These are phyloP conservation scores for Kuraishia piskuri DNA, from an alignment of 805 yeast species.

Conservation along the genomic window DNA sequence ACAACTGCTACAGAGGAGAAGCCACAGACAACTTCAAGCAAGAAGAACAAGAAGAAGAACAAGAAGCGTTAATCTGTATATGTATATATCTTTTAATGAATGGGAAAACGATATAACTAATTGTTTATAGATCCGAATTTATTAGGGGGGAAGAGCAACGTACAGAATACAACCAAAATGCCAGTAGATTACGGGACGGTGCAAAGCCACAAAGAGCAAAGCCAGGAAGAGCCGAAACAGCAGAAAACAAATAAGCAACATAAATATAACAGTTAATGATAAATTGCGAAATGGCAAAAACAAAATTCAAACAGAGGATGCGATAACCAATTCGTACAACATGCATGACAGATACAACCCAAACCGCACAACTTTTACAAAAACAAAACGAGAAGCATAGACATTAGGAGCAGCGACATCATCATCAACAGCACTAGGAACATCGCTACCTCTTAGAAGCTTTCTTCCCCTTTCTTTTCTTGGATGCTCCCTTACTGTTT, in stretches of 20 bases:
- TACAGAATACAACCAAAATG: no score
- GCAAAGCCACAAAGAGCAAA: no score
- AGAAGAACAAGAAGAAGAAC: slow-evolving; percentile 7
- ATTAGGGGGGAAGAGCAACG: background rate
- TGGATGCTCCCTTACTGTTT: background rate
- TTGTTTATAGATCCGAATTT: background rate
- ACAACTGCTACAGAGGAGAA: background rate
- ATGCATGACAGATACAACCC: no score
- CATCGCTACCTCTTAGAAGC: background rate
- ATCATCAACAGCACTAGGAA: background rate
- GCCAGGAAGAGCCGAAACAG: no score
- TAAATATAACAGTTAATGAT: no score
- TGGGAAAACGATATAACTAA: background rate
- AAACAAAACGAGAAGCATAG: no score
- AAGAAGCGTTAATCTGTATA: slow-evolving; percentile 6
- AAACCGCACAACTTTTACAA: background rate
- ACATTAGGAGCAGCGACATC: no score
- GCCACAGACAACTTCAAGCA: slow-evolving; percentile 2
- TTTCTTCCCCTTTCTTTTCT: background rate
- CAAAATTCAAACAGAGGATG: no score
- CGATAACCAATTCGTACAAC: no score
- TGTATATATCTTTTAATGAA: background rate
- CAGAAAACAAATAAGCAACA: no score
- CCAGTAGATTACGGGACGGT: no score
- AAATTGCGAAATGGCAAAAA: no score